Conservation (phyloP, 2,329 filamentous ascomycete species). For the Hypoxylon sp. region DNA sequence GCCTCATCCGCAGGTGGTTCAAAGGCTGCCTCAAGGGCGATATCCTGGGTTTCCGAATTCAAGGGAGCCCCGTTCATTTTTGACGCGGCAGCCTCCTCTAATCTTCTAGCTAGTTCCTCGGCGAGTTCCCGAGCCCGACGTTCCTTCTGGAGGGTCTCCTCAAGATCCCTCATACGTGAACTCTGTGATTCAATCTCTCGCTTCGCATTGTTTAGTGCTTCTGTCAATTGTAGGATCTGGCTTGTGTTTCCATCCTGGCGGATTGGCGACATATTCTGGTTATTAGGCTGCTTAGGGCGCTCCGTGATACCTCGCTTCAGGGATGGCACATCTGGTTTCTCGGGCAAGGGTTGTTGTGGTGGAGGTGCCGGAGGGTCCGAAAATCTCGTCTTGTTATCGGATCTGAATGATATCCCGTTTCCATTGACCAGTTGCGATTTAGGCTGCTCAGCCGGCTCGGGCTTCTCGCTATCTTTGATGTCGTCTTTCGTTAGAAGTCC, state of each 20-base stretch:
- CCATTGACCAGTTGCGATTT: slow-evolving; percentile 66
- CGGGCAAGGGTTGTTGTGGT: slow-evolving; percentile 90
- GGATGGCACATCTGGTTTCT: slow-evolving; percentile 86
- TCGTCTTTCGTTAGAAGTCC: slow-evolving; percentile 80
- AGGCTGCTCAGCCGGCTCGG: slow-evolving; percentile 61
- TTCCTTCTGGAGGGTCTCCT: slow-evolving; percentile 82
- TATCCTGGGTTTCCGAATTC: slow-evolving; percentile 55
- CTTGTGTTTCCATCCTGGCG: slow-evolving; percentile 69
- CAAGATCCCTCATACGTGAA: slow-evolving; percentile 82
- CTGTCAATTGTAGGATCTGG: slow-evolving; percentile 86
- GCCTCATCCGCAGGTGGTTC: slow-evolving; percentile 58
- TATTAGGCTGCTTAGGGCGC: slow-evolving; percentile 70
- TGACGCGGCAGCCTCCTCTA: slow-evolving; percentile 68
- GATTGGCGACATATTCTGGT: slow-evolving; percentile 68
- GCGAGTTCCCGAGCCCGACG: slow-evolving; percentile 84
- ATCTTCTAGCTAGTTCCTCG: slow-evolving; percentile 81
- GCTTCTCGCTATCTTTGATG: slow-evolving; percentile 69
- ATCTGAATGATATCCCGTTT: slow-evolving; percentile 68
- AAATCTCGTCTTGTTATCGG: slow-evolving; percentile 85
- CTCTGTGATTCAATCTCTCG: slow-evolving; percentile 89
- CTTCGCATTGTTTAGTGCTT: slow-evolving; percentile 85
- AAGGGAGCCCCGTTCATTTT: slow-evolving; percentile 56
- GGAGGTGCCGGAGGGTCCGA: slow-evolving; percentile 94
- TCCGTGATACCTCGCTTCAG: slow-evolving; percentile 83
- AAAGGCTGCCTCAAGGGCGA: slow-evolving; percentile 61